Conservation (phyloP, 2,329 filamentous ascomycete genomes). For the Eurotiales sp. region DNA sequence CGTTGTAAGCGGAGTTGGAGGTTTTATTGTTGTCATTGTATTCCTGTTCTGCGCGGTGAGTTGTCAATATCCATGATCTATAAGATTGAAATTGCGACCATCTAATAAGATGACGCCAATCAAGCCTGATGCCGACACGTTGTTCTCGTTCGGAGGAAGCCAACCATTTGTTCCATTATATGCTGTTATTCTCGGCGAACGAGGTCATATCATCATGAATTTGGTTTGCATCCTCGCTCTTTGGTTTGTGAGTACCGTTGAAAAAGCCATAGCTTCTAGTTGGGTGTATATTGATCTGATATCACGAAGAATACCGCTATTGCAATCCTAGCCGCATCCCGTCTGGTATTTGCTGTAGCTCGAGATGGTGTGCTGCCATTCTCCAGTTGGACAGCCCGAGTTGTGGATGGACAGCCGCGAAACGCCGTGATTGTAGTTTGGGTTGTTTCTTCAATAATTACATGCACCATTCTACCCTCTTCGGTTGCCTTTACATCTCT, state of each 20-base stretch:
- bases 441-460: slow-evolving; percentile 50
- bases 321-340: slow-evolving; percentile 57
- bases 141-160: slow-evolving; percentile 52
- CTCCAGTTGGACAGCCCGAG: slow-evolving; percentile 55
- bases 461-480: slow-evolving; percentile 58
- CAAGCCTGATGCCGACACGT: slow-evolving; percentile 51
- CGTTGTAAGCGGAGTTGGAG: slow-evolving; percentile 53
- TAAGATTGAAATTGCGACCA: too few relatives aligned
- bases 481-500: slow-evolving; percentile 52
- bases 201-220: slow-evolving; percentile 59
- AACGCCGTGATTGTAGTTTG: slow-evolving; percentile 60
- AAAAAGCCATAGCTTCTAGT: too few relatives aligned
- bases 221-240: slow-evolving; percentile 50
- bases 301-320: slow-evolving; percentile 53
- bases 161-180: slow-evolving; percentile 60
- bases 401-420: slow-evolving; percentile 54
- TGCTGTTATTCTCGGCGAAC: slow-evolving; percentile 53
- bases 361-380: slow-evolving; percentile 59
- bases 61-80: too few relatives aligned
- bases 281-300: background rate
- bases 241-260: slow-evolving; percentile 52
- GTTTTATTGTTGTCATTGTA: too few relatives aligned
- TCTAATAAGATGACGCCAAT: too few relatives aligned
- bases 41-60: slow-evolving; percentile 31
- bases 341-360: slow-evolving; percentile 60